Base-by-base conservation (phyloP, 768 basidiomycete genomes). In the Hemileccinum rubropunctum region DNA sequence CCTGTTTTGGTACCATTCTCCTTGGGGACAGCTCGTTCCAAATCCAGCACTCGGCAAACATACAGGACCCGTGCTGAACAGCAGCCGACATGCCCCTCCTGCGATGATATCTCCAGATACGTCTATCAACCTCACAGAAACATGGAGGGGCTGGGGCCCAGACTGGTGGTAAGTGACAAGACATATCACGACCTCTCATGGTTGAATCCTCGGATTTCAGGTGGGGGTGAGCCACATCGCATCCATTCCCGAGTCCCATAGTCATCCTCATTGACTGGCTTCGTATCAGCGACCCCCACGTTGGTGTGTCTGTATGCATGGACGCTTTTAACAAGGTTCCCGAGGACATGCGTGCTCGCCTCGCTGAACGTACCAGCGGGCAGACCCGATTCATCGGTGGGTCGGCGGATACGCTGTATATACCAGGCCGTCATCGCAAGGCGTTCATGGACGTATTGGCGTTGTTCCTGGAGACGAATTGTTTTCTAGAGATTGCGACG, bases 1-100 rank as follows among this genome's bases (percentile, higher is more conserved):
- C 39, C 56, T 62, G 14, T 74, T 77, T 53, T 80, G 78, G 75
- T 79, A 77, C 52, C 75, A 79, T 53, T 78, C 74, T 4, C 76
- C 76, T 3, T 76, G 72, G 63, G 71, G 66, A n/a, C 45, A 60
- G 11, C 71, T 70, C 32, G 69, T 78, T n/a, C 69, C 61, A 11
- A 78, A 78, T 51, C 66, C 65, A 7, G 71, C 69, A 12, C 49
- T 70, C 1, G 61, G 52, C 14, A 50, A 62, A 17, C 8, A 34
- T 6, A 27, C 41, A 13, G 58, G 53, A 20, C 44, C 44, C 14
- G 50, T 36, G 30, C 37, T 61, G 39, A 48, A 70, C 35, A 52
- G 30, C 3, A 64, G 52, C 50, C 46, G 56, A 27, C 75, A 75
- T 49, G 65, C 75, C 8, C 72, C 76, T 18, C 65, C 73, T 28